Conservation (phyloP, 2,329 filamentous ascomycete species). For the Fusarium cyanostomum region DNA sequence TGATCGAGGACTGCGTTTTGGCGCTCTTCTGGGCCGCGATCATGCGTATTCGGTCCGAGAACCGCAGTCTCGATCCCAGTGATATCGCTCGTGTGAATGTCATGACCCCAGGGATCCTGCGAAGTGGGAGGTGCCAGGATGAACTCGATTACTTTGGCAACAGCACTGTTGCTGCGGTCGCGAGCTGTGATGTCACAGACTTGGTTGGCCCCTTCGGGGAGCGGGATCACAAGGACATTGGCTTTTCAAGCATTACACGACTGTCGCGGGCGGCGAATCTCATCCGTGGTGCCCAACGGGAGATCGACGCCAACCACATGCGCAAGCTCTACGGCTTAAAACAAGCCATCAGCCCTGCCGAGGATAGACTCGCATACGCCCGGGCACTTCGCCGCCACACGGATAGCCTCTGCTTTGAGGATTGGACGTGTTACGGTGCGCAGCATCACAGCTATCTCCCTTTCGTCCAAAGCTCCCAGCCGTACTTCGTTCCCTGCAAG, state of each 20-base stretch:
- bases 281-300: slow-evolving; percentile 5
- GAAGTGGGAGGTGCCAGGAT: not conserved
- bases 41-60: slow-evolving; percentile 15
- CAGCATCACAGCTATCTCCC: slow-evolving; percentile 10
- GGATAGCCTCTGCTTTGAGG: slow-evolving; percentile 28
- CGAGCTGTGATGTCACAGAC: not conserved
- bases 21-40: slow-evolving; percentile 32
- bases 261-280: slow-evolving; percentile 3
- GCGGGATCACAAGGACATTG: not conserved
- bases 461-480: not conserved
- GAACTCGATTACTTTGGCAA: slow-evolving; percentile 27
- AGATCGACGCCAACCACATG: slow-evolving; percentile 11
- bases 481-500: slow-evolving; percentile 24
- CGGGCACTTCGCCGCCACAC: slow-evolving; percentile 19
- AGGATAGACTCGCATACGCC: slow-evolving; percentile 16
- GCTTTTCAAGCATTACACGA: not conserved
- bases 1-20: slow-evolving; percentile 28
- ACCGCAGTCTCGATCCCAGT: not conserved
- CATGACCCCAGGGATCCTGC: slow-evolving; percentile 8
- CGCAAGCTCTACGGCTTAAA: slow-evolving; percentile 29
- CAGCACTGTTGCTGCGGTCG: slow-evolving; percentile 21
- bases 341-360: not conserved
- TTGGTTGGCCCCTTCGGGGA: slow-evolving; percentile 3
- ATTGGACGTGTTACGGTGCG: slow-evolving; percentile 31
- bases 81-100: slow-evolving; percentile 10